Percentiles rank a stretch among this genome's conserved stretches.
Conservation (phyloP, 768 basidiomycete species). For the Stropharia rugosoannulata region DNA sequence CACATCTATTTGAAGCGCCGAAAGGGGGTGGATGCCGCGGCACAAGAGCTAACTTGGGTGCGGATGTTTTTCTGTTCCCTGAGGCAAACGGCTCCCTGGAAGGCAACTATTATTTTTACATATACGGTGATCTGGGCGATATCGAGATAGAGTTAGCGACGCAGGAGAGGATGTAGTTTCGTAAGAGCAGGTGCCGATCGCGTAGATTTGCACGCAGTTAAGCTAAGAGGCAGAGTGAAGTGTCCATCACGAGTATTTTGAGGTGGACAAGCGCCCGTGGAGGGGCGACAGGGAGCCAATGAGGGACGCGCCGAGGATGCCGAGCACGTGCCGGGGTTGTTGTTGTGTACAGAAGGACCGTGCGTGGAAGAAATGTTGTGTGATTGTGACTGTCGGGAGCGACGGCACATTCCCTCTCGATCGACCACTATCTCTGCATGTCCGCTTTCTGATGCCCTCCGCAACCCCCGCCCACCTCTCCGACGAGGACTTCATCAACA, state of each 20-base stretch:
- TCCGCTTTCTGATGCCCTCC: conserved; percentile 30
- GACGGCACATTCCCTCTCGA: conserved; percentile 46
- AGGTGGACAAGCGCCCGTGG: neutral
- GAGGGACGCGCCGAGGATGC: conserved; percentile 15
- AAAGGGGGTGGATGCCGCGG: too few species aligned
- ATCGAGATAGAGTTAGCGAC: neutral
- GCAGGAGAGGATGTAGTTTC: neutral
- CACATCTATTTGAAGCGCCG: too few species aligned
- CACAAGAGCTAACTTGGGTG: too few species aligned
- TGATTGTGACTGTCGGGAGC: conserved; percentile 48
- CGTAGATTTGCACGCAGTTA: neutral
- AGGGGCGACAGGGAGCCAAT: conserved; percentile 1
- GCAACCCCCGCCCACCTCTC: conserved; percentile 34
- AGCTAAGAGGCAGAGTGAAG: too few species aligned
- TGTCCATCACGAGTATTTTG: too few species aligned
- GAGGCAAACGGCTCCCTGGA: too few species aligned
- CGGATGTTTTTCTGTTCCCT: too few species aligned
- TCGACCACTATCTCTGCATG: conserved; percentile 41
- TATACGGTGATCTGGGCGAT: too few species aligned
- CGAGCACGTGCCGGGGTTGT: conserved; percentile 37
- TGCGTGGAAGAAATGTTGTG: conserved; percentile 43
- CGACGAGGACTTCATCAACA: conserved; percentile 87
- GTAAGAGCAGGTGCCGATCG: neutral
- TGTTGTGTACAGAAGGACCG: conserved; percentile 40
- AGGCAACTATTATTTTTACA: too few species aligned